phyloP scores from a whole-genome alignment of 495 filamentous ascomycete genomes.

The Pyrenula aspistea region DNA sequence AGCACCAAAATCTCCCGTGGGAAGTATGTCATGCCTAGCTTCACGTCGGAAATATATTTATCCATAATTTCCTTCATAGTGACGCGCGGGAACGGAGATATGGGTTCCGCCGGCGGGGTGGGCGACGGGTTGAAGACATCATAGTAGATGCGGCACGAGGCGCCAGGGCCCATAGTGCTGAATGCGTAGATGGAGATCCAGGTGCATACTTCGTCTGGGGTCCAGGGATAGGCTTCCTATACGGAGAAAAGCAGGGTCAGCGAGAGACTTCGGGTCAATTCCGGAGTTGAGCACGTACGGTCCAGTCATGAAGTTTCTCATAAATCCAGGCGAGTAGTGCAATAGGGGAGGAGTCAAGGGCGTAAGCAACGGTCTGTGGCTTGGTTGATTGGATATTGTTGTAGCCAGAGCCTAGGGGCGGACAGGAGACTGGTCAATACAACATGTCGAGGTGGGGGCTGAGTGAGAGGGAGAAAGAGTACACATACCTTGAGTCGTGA shows the following conservation, averaged over 20 bases:
- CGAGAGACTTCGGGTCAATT: not conserved
- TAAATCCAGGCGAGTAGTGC: constrained; percentile 54
- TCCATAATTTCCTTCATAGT: not conserved
- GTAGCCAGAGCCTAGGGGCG: constrained; percentile 40
- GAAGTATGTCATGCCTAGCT: constrained; percentile 42
- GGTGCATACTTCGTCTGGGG: constrained; percentile 52
- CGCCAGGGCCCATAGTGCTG: constrained; percentile 39
- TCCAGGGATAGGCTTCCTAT: constrained; percentile 55
- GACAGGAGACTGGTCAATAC: constrained; percentile 8
- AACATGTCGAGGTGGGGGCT: not conserved
- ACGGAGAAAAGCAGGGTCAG: not conserved
- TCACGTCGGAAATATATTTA: constrained; percentile 18
- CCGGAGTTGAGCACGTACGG: constrained; percentile 3
- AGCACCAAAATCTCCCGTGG: constrained; percentile 36
- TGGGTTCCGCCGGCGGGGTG: constrained; percentile 2
- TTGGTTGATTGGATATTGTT: constrained; percentile 43
- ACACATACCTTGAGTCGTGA: constrained; percentile 17
- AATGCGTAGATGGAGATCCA: constrained; percentile 57
- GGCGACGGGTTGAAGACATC: constrained; percentile 25
- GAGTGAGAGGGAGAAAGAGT: not conserved
- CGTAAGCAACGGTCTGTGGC: constrained; percentile 49
- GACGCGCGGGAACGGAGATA: constrained; percentile 8
- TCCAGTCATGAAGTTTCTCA: constrained; percentile 61
- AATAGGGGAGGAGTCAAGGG: constrained; percentile 46
- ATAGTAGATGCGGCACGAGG: constrained; percentile 50